phyloP scores from a whole-genome alignment of 352 stramenopile genomes.

The Pythium phragmitis region DNA sequence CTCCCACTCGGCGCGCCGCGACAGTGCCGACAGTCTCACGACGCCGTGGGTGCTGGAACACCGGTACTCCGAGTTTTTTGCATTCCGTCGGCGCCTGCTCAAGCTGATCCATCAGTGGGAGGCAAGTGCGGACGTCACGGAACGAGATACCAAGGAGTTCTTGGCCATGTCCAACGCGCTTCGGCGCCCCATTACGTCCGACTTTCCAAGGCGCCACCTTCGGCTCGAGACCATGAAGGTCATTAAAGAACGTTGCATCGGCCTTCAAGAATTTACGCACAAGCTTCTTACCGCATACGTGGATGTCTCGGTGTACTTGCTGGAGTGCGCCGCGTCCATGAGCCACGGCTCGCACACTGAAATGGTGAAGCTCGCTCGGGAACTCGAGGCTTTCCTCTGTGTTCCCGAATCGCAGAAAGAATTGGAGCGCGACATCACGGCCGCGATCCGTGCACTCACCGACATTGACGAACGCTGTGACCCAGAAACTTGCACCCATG shows the following conservation, averaged over 20 bases:
- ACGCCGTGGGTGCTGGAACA: conserved; percentile 48
- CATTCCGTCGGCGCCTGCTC: conserved; percentile 45
- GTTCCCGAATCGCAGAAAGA: conserved; percentile 54
- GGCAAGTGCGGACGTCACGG: conserved; percentile 26
- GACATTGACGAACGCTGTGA: conserved; percentile 36
- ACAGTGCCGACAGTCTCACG: conserved; percentile 21
- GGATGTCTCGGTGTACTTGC: conserved; percentile 57
- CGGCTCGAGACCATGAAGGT: conserved; percentile 54
- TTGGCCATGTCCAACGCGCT: conserved; percentile 41
- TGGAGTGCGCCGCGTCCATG: conserved; percentile 28
- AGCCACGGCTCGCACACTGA: conserved; percentile 18
- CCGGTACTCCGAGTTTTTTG: conserved; percentile 70
- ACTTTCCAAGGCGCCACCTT: conserved; percentile 62
- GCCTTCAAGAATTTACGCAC: conserved; percentile 54
- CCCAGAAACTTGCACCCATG: conserved; percentile 23
- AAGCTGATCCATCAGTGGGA: conserved; percentile 51
- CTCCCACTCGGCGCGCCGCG: conserved; percentile 4
- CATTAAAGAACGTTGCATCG: conserved; percentile 43
- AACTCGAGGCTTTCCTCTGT: conserved; percentile 50
- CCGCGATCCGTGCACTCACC: conserved; percentile 49
- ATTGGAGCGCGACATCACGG: conserved; percentile 43
- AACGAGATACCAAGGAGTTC: conserved; percentile 43
- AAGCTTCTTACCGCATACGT: conserved; percentile 57
- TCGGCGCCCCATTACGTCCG: conserved; percentile 39
- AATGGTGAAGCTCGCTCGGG: conserved; percentile 33